Percentiles rank a stretch among this genome's conserved stretches.
Evolutionary conservation across 352 stramenopile species (phyloP).

Genomic region (Thraustochytrium sp.): DNA sequence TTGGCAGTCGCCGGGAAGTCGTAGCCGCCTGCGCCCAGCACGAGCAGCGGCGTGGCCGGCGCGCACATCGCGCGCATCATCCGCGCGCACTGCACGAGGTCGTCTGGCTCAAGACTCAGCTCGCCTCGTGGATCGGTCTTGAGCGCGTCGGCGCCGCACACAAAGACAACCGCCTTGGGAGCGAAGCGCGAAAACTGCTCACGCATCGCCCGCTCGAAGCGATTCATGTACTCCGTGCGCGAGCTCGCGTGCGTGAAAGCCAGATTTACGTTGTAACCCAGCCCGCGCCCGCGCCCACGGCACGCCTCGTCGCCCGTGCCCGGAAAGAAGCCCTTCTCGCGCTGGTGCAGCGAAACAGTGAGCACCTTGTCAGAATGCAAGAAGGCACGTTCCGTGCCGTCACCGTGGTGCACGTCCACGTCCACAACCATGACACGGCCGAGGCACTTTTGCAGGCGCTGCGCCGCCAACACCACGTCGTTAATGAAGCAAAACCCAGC

Average conservation of each 20-base stretch:
- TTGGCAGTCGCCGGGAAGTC: constrained; percentile 74
- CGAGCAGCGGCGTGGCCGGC: constrained; percentile 56
- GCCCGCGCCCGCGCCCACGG: constrained; percentile 50
- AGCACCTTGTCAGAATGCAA: constrained; percentile 58
- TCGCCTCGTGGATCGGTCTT: constrained; percentile 54
- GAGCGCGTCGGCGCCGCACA: constrained; percentile 60
- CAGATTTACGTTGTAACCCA: constrained; percentile 58
- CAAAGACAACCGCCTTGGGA: constrained; percentile 55
- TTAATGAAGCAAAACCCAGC: constrained; percentile 62
- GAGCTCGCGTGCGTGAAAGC: constrained; percentile 55
- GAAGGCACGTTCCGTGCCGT: constrained; percentile 61
- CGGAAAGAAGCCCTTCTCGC: constrained; percentile 58
- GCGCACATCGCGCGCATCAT: constrained; percentile 47
- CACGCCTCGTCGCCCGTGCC: constrained; percentile 51
- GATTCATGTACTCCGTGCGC: constrained; percentile 52
- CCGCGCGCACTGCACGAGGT: constrained; percentile 54
- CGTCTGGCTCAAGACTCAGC: constrained; percentile 58
- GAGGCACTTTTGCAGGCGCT: constrained; percentile 47
- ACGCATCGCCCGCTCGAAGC: constrained; percentile 52
- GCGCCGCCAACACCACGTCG: constrained; percentile 56
- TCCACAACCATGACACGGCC: constrained; percentile 57
- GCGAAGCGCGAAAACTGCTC: constrained; percentile 50
- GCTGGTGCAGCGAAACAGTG: constrained; percentile 60
- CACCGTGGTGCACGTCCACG: constrained; percentile 63
- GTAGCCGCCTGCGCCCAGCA: constrained; percentile 74